Evolutionary conservation across 352 stramenopile genomes (phyloP), one percentile per base, ranked within the genome.

Genomic region (Globisporangium sylvaticum): DNA sequence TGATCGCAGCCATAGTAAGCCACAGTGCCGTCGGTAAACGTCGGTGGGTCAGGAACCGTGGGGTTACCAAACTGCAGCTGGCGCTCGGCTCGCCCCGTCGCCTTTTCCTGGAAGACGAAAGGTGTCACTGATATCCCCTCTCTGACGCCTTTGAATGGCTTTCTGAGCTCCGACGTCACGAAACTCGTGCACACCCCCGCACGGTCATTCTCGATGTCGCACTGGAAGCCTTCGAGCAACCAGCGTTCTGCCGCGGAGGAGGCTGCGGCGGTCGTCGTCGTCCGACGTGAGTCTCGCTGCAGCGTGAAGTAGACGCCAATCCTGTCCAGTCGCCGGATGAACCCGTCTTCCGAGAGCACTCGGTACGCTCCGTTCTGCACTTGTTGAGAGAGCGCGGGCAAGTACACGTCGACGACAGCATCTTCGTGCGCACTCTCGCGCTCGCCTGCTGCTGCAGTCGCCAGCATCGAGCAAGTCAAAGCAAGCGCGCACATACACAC

Each of bases 1-100:
- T 82, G 81, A 0, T 27, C 71, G 42, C 80, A 88, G 54, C 39
- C 57, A 56, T 88, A 88, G 60, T 83, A 88, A 22, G 71, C 78
- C 8, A 53, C 71, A 37, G 58, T 55, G 25, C 67, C 57, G 12
- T 75, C 70, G 24, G 64, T 63, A 55, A 78, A 74, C 2, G 53
- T 44, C 46, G 72, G 73, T 27, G 77, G 77, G 2, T 52, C 29
- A 3, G 65, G 69, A 31, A 32, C 37, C 15, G 9, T 29, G 4
- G 69, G 75, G n/a, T 66, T 37, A 60, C 62, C 58, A 63, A 86
- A 83, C 70, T 86, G 80, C 20, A 88, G 74, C 12, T 70, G 66
- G 48, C 76, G 73, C 27, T 60, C 62, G 15, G 15, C 6, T 48
- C 18, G 39, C 0, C 18, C 39, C 5, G 52, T 12, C 14, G 53